A percentile compares a stretch with the other conserved stretches of the same genome.
Conservation (phyloP, 75 land plant genomes). For the Ceratopteris richardii region DNA sequence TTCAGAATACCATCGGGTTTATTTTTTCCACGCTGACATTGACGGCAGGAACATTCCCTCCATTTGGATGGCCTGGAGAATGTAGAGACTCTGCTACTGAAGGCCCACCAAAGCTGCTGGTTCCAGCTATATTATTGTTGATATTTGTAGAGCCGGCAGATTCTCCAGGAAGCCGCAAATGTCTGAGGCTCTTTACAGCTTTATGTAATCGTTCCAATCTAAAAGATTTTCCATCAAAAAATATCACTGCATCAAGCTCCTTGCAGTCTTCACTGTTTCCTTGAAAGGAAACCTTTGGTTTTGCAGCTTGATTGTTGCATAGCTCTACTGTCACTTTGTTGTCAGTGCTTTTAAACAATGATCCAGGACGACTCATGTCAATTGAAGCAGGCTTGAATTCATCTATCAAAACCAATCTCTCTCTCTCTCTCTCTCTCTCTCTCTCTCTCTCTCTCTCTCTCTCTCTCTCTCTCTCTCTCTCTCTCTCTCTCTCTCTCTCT, state of each 20-base stretch:
- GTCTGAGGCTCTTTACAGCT: constrained; percentile 69
- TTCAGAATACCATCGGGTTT: not conserved
- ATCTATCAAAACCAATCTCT: constrained; percentile 38
- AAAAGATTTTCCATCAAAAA: constrained; percentile 78
- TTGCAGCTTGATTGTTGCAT: constrained; percentile 73
- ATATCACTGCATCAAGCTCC: constrained; percentile 80
- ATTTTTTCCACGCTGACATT: not conserved
- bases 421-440: no score
- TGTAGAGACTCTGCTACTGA: not conserved
- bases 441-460: no score
- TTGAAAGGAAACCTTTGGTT: constrained; percentile 71
- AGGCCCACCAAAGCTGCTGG: not conserved
- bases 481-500: no score
- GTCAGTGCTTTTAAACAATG: constrained; percentile 64
- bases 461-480: no score
- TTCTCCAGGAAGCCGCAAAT: constrained; percentile 62
- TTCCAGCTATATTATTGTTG: not conserved
- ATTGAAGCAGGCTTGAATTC: constrained; percentile 98
- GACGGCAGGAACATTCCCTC: not conserved
- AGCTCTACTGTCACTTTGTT: constrained; percentile 86
- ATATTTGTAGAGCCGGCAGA: constrained; percentile 22
- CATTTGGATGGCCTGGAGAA: constrained; percentile 3
- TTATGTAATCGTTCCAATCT: constrained; percentile 80
- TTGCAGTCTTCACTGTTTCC: constrained; percentile 90
- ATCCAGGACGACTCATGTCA: constrained; percentile 66